phyloP scores from a whole-genome alignment of 305 asterid species.

The Nicotiana rustica region DNA sequence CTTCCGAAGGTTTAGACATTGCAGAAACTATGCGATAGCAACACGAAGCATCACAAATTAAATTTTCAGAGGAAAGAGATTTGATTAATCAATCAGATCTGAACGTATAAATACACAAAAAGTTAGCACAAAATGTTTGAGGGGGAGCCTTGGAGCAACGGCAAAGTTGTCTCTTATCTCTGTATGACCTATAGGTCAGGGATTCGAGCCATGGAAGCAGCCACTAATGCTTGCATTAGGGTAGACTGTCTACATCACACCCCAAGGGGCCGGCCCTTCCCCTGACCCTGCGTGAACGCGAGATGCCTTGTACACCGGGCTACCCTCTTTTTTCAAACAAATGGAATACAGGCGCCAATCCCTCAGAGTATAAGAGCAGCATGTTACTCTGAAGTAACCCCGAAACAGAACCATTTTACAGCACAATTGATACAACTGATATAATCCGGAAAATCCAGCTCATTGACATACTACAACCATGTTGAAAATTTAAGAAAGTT shows the following conservation, averaged over 20 bases:
- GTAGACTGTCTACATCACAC: too few relatives aligned
- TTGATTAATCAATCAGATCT: neutral
- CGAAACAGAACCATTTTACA: slow-evolving; percentile 2
- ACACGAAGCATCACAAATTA: slow-evolving; percentile 17
- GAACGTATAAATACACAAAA: neutral
- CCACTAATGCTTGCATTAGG: too few relatives aligned
- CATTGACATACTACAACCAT: slow-evolving; percentile 8
- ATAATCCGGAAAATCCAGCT: slow-evolving; percentile 12
- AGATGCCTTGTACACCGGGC: too few relatives aligned
- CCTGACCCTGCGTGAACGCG: too few relatives aligned
- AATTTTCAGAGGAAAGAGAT: neutral
- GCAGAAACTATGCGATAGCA: neutral
- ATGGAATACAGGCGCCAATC: neutral
- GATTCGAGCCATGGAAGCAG: too few relatives aligned
- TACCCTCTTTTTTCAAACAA: neutral
- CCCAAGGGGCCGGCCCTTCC: too few relatives aligned
- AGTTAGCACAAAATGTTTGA: neutral
- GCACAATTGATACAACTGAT: neutral
- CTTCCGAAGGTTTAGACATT: neutral
- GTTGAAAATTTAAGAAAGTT: neutral
- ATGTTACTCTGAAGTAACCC: neutral
- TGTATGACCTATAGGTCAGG: too few relatives aligned
- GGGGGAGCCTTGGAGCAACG: too few relatives aligned
- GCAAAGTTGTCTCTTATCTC: too few relatives aligned
- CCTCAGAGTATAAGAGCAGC: slow-evolving; percentile 2